Evolutionary conservation across 352 stramenopile species (phyloP).

Genomic region (Phytopythium delawarense): DNA sequence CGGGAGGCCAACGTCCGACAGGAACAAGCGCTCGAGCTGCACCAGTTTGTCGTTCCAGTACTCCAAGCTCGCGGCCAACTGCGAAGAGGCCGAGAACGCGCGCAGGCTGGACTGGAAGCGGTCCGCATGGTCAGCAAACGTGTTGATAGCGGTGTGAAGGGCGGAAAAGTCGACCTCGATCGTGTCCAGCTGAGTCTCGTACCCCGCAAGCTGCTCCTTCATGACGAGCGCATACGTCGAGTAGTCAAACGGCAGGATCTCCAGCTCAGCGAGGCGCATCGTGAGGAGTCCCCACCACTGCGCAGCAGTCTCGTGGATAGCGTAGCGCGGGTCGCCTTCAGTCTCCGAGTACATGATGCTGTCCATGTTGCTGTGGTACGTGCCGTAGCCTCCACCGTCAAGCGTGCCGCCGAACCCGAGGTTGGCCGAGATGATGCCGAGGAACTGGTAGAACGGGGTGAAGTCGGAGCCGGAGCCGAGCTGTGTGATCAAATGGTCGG

Average conservation of each 20-base stretch:
- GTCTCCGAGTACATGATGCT: constrained; percentile 50
- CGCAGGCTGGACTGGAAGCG: constrained; percentile 22
- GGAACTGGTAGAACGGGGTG: constrained; percentile 78
- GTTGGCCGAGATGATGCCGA: constrained; percentile 77
- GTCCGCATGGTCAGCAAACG: constrained; percentile 25
- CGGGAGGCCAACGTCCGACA: constrained; percentile 30
- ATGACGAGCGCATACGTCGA: constrained; percentile 50
- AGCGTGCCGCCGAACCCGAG: constrained; percentile 38
- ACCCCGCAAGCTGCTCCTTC: constrained; percentile 25
- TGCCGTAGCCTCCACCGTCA: constrained; percentile 35
- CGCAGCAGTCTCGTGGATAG: constrained; percentile 34
- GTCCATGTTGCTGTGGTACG: constrained; percentile 81
- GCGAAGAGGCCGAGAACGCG: constrained; percentile 4
- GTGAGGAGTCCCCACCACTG: constrained; percentile 50
- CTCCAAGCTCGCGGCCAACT: not conserved
- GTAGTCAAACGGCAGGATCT: constrained; percentile 55
- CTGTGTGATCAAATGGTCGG: constrained; percentile 42
- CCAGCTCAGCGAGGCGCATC: constrained; percentile 41
- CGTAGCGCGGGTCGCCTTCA: constrained; percentile 40
- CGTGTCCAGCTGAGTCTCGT: constrained; percentile 11
- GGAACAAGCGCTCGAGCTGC: constrained; percentile 40
- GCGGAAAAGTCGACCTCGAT: constrained; percentile 17
- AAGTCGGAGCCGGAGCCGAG: constrained; percentile 66
- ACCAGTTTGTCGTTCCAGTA: constrained; percentile 49
- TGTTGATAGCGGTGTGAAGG: constrained; percentile 27